Percentiles rank a stretch among this genome's conserved stretches.
Conservation (phyloP, 257 asterid species). For the Thymus quinquecostatus region DNA sequence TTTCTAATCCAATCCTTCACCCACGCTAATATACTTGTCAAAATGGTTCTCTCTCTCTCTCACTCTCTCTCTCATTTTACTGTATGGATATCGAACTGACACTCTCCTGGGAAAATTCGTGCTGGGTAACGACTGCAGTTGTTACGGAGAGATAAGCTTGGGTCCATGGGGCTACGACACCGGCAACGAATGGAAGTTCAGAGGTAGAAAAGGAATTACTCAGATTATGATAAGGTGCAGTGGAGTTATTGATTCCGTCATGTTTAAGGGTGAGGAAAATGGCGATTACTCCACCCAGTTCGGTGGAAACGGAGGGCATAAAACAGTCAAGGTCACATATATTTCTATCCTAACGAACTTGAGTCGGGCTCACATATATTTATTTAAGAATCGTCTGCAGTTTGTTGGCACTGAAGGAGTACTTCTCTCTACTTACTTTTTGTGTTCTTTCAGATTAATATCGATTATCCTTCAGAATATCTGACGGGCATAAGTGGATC, state of each 20-base stretch:
- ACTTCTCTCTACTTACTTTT: too few species aligned
- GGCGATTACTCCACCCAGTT: background rate
- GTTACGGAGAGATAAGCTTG: background rate
- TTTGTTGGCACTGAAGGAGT: too few species aligned
- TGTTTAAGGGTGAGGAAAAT: background rate
- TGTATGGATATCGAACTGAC: too few species aligned
- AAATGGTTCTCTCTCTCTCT: too few species aligned
- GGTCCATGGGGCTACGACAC: background rate
- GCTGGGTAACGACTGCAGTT: background rate
- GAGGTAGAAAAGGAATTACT: background rate
- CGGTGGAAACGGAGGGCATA: background rate
- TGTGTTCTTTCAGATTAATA: background rate
- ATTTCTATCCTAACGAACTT: too few species aligned
- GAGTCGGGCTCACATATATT: too few species aligned
- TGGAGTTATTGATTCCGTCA: conserved; percentile 10
- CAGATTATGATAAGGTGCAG: background rate
- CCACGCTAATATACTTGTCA: too few species aligned
- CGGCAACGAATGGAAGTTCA: background rate
- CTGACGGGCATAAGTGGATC: conserved; percentile 19
- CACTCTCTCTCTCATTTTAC: too few species aligned
- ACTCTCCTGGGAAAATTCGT: too few species aligned
- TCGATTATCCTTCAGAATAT: conserved; percentile 17
- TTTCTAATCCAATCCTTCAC: too few species aligned
- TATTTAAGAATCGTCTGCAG: too few species aligned
- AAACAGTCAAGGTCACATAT: background rate